phyloP scores from a whole-genome alignment of 1,284 basidiomycete species.

The Trichosporon sp. region DNA sequence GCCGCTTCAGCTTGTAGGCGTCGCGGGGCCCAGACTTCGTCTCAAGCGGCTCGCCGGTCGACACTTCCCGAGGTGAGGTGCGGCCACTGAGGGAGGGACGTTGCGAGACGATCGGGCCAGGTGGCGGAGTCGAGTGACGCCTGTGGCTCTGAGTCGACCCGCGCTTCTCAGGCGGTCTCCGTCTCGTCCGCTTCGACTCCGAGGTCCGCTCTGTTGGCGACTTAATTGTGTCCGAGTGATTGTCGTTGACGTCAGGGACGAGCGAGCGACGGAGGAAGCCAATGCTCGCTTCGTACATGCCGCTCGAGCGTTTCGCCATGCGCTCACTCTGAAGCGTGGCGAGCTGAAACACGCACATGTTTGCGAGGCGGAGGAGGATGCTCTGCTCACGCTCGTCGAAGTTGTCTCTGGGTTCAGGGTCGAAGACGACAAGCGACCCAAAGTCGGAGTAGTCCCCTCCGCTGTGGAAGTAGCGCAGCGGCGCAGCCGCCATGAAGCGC shows the following conservation, averaged over 20 bases:
- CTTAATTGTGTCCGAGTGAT: neutral
- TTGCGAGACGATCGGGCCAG: neutral
- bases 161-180: neutral
- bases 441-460: constrained; percentile 29
- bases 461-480: constrained; percentile 39
- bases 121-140: neutral
- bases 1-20: constrained; percentile 16
- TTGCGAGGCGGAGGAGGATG: constrained; percentile 47
- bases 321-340: constrained; percentile 48
- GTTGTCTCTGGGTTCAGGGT: constrained; percentile 32
- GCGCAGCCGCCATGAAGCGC: constrained; percentile 48
- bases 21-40: neutral
- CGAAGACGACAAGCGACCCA: neutral
- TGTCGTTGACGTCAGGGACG: constrained; percentile 32
- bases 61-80: neutral
- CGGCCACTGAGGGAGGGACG: neutral
- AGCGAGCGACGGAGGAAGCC: constrained; percentile 48
- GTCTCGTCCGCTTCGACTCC: neutral
- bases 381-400: constrained; percentile 42
- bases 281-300: constrained; percentile 48
- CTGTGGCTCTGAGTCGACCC: neutral
- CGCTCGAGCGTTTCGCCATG: constrained; percentile 39
- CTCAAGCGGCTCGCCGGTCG: neutral
- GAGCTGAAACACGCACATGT: constrained; percentile 53
- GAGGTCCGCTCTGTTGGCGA: neutral